Evolutionary conservation across 441 rosid species (phyloP).

Genomic region (Aquilaria agallochum): DNA sequence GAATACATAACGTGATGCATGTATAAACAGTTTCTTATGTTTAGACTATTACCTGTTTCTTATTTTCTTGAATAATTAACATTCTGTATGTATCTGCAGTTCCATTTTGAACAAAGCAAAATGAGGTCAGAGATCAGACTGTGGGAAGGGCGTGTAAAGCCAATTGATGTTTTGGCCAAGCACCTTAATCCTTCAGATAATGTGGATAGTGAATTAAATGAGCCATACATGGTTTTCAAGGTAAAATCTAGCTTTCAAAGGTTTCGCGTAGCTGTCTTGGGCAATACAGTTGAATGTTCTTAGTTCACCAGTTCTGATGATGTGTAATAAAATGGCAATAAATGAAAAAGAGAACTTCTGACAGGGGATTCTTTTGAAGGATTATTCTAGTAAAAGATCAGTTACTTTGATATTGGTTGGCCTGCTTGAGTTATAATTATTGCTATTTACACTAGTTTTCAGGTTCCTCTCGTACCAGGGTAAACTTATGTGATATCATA

Average conservation of each 20-base stretch:
- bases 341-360: too few relatives aligned
- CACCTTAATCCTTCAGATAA: conserved; percentile 83
- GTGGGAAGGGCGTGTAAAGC: conserved; percentile 85
- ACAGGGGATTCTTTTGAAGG: too few relatives aligned
- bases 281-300: too few relatives aligned
- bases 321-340: too few relatives aligned
- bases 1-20: conserved; percentile 5
- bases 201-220: conserved; percentile 73
- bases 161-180: conserved; percentile 82
- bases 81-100: conserved; percentile 41
- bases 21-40: not conserved
- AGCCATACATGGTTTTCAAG: conserved; percentile 91
- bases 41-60: not conserved
- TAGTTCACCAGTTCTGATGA: too few relatives aligned
- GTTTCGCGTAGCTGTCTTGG: too few relatives aligned
- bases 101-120: conserved; percentile 97
- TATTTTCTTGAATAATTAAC: conserved; percentile 14
- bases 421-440: too few relatives aligned
- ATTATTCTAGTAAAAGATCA: too few relatives aligned
- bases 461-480: too few relatives aligned
- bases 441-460: too few relatives aligned
- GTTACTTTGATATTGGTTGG: too few relatives aligned
- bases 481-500: too few relatives aligned
- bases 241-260: conserved; percentile 24
- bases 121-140: conserved; percentile 79